Evolutionary conservation across 129 eudicot species (phyloP).

Genomic region (Flaveria brownii): DNA sequence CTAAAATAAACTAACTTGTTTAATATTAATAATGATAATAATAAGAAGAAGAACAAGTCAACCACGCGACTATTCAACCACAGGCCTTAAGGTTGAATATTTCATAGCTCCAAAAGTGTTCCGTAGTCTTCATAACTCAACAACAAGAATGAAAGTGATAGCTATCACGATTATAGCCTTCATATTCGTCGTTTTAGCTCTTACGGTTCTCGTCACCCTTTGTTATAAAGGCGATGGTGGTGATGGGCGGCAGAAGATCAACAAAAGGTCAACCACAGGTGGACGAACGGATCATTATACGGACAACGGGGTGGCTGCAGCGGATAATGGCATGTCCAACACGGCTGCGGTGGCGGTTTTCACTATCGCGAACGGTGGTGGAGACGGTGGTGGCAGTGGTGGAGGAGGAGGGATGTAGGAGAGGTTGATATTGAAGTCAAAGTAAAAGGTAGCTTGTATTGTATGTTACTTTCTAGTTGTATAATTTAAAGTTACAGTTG

Average conservation of each 20-base stretch:
- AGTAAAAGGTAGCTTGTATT: slow-evolving; percentile 21
- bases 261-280: neutral
- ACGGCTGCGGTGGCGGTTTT: slow-evolving; percentile 11
- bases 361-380: slow-evolving; percentile 12
- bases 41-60: slow-evolving; percentile 17
- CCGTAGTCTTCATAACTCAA: slow-evolving; percentile 11
- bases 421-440: slow-evolving; percentile 11
- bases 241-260: neutral
- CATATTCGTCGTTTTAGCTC: slow-evolving; percentile 24
- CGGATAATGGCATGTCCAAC: slow-evolving; percentile 4
- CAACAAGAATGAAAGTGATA: slow-evolving; percentile 15
- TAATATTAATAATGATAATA: neutral
- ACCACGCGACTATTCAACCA: neutral
- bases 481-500: neutral
- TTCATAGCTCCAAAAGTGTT: slow-evolving; percentile 14
- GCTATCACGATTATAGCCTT: slow-evolving; percentile 29
- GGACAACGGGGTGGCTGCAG: neutral
- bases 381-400: neutral
- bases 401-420: slow-evolving; percentile 19
- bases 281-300: slow-evolving; percentile 24
- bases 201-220: slow-evolving; percentile 29
- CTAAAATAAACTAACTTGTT: neutral
- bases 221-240: slow-evolving; percentile 15
- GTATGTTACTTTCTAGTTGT: slow-evolving; percentile 7
- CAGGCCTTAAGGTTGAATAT: slow-evolving; percentile 14